These are phyloP conservation scores for Amphichorda felina DNA, from an alignment of 2,329 filamentous ascomycete genomes.

Conservation along the genomic window DNA sequence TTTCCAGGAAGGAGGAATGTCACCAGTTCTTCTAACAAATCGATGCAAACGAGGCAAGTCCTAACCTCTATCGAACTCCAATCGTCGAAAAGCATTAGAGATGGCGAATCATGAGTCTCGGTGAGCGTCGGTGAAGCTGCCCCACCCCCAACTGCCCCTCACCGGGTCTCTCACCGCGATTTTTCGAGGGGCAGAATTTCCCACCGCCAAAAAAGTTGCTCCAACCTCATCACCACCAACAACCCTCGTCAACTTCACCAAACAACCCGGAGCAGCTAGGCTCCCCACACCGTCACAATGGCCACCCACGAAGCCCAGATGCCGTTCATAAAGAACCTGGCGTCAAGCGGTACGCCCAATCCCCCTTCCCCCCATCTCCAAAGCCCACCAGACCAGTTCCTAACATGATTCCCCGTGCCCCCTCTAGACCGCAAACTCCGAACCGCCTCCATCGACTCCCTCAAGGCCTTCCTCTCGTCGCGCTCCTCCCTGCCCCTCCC, in stretches of 20 bases:
- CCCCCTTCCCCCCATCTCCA: not conserved
- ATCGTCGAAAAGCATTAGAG: too few relatives aligned
- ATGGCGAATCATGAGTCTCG: too few relatives aligned
- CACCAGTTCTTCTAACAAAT: too few relatives aligned
- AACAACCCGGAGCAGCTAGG: not conserved
- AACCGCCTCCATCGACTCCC: constrained; percentile 63
- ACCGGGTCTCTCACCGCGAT: not conserved
- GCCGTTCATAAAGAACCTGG: constrained; percentile 75
- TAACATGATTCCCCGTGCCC: too few relatives aligned
- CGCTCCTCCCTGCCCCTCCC: constrained; percentile 45
- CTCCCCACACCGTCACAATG: constrained; percentile 15
- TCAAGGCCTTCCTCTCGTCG: constrained; percentile 65
- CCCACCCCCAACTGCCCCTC: not conserved
- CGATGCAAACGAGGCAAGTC: too few relatives aligned
- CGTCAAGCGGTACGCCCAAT: constrained; percentile 58
- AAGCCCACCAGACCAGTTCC: too few relatives aligned
- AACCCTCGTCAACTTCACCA: not conserved
- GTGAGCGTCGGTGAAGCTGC: not conserved
- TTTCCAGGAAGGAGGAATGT: too few relatives aligned
- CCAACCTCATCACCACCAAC: not conserved
- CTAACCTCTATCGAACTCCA: too few relatives aligned
- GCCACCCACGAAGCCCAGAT: constrained; percentile 33
- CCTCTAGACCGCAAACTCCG: constrained; percentile 64
- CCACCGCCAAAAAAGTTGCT: constrained; percentile 1
- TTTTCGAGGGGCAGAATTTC: constrained; percentile 2